Evolutionary conservation across 1,139 yeast species (phyloP).

Genomic region (Sugiyamaella sp.): DNA sequence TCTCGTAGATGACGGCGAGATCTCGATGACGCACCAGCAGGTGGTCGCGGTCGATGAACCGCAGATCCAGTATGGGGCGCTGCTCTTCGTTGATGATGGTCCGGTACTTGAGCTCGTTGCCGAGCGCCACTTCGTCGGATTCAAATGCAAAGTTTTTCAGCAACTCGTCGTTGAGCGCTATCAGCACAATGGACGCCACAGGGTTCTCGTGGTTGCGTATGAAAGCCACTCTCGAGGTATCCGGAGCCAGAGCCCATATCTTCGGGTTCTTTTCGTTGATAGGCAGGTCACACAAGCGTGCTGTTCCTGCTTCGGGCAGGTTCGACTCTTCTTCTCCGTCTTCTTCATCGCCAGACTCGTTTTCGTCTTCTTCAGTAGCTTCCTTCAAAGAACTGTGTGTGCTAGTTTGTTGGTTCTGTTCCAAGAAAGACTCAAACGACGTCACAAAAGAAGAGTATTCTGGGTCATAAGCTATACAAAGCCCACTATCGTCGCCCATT

Average conservation of each 20-base stretch:
- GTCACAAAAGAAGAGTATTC: conserved; percentile 3
- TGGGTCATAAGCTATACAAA: conserved; percentile 8
- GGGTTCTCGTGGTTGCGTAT: background rate
- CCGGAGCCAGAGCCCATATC: conserved; percentile 11
- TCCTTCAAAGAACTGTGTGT: conserved; percentile 1
- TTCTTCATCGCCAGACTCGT: background rate
- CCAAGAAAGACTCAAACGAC: conserved; percentile 3
- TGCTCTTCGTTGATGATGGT: conserved; percentile 15
- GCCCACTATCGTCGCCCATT: background rate
- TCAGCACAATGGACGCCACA: background rate
- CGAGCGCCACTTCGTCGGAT: background rate
- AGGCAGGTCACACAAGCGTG: background rate
- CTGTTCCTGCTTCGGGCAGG: conserved; percentile 5
- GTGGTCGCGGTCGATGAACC: conserved; percentile 18
- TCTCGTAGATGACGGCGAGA: conserved; percentile 15
- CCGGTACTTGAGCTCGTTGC: conserved; percentile 5
- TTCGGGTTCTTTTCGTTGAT: background rate
- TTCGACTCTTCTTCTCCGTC: too few relatives aligned
- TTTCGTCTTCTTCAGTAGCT: background rate
- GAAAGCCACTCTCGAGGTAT: conserved; percentile 17
- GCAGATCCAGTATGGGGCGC: conserved; percentile 4
- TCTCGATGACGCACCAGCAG: conserved; percentile 16
- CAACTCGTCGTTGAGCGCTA: background rate
- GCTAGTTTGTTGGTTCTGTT: conserved; percentile 6
- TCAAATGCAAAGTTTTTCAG: background rate